Base-by-base conservation (phyloP, 129 eudicot genomes). In the Heracleum sosnowskyi region DNA sequence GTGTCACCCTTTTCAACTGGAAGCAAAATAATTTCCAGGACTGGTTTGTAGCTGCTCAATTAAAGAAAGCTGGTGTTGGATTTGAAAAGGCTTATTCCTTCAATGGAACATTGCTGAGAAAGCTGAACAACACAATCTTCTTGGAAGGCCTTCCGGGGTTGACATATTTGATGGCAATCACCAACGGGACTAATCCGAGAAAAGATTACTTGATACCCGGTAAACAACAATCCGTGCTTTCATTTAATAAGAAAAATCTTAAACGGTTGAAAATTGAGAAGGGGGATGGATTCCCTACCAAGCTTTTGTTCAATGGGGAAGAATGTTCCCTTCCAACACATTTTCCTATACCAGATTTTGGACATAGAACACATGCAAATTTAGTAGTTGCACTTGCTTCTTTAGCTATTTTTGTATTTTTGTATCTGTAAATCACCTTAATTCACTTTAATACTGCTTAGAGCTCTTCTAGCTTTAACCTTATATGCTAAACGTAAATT, bases 281-380 rank as follows among this genome's bases (percentile, higher is more conserved):
- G 1, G 92, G 92, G 0, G 92, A 88, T 74, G 92, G 92, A 15
- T 88, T 88, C 41, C 92, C 92, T 24, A 33, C 76, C 7, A 77
- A 75, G 77, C 53, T 88, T 36, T 75, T 57, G 62, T 88, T 88
- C 84, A 86, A 88, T 46, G 92, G 92, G 74, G 92, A 83, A 68
- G 92, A 88, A 77, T 85, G 92, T 76, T 83, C 92, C 2, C 89
- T 88, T 42, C 92, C 92, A 35, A 55, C 28, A 55, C 12, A 8
- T 5, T 62, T 74, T 33, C 88, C 88, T 11, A 73, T 36, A 16
- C 35, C 72, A 37, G 78, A 74, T 36, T n/a, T 42, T 44, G 81
- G 80, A 16, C 42, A 20, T 75, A 75, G 41, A 75, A 13, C 18
- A 44, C 2, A 18, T 47, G 45, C 57, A 75, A 49, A 49, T 34